A percentile compares a stretch with the other conserved stretches of the same genome.
These are phyloP conservation scores for Eutrema japonicum DNA, from an alignment of 345 rosid genomes.

Conservation along the genomic window DNA sequence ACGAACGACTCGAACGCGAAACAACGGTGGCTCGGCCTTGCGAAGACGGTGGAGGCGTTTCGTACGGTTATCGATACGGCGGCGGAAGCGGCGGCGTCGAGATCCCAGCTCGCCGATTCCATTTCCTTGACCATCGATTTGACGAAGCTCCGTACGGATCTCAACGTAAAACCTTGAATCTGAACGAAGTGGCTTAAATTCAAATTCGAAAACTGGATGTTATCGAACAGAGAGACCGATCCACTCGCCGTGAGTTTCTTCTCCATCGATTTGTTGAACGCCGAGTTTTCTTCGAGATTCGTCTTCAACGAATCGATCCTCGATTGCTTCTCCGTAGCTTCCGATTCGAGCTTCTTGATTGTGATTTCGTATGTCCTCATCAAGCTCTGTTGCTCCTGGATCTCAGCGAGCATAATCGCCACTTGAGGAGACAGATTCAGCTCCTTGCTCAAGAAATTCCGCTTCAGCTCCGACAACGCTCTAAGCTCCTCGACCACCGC, in stretches of 20 bases:
- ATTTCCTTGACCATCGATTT: conserved; percentile 73
- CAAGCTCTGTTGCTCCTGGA: conserved; percentile 94
- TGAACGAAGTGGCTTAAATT: conserved; percentile 60
- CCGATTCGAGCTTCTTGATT: conserved; percentile 68
- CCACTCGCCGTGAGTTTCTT: conserved; percentile 75
- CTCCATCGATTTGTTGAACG: conserved; percentile 59
- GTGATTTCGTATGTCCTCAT: conserved; percentile 86
- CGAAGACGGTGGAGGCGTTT: conserved; percentile 39
- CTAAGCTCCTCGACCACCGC: conserved; percentile 84
- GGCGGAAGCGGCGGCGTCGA: conserved; percentile 68
- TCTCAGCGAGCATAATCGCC: conserved; percentile 86
- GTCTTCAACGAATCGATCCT: conserved; percentile 47
- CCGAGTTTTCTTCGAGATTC: conserved; percentile 45
- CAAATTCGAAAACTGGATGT: conserved; percentile 47
- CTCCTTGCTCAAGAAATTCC: conserved; percentile 64
- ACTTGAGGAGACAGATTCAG: conserved; percentile 87
- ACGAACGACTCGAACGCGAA: conserved; percentile 82
- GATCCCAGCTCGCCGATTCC: conserved; percentile 83
- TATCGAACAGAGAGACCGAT: conserved; percentile 57
- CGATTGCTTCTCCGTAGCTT: conserved; percentile 50
- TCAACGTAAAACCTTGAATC: conserved; percentile 54
- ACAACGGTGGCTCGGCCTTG: conserved; percentile 55
- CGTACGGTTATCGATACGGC: conserved; percentile 47
- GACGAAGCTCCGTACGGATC: conserved; percentile 71
- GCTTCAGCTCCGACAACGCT: conserved; percentile 72